Conservation (phyloP, 1,284 basidiomycete genomes). For the Fomitopsis betulina region DNA sequence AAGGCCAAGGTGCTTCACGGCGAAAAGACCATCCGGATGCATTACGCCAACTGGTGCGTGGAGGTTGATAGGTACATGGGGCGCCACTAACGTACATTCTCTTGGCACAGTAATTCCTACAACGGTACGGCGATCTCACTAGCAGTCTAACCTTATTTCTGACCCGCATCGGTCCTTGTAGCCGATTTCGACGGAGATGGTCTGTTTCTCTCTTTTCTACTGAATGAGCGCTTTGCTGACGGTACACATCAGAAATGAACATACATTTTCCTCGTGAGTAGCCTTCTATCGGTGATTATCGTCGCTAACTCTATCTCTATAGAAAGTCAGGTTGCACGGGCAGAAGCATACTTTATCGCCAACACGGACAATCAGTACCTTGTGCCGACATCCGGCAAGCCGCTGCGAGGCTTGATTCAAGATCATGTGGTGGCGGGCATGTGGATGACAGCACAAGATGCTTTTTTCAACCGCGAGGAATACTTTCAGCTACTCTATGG, state of each 20-base stretch:
- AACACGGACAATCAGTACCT: conserved; percentile 99
- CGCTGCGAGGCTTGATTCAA: conserved; percentile 96
- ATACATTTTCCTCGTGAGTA: conserved; percentile 95
- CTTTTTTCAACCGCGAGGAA: conserved; percentile 93
- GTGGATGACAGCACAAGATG: conserved; percentile 97
- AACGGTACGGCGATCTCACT: conserved; percentile 57
- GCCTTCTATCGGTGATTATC: not conserved
- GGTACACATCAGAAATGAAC: conserved; percentile 81
- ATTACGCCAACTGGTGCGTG: conserved; percentile 95
- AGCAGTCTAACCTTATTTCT: conserved; percentile 13
- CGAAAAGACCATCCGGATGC: conserved; percentile 99
- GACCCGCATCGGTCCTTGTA: conserved; percentile 23
- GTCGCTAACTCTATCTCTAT: conserved; percentile 8
- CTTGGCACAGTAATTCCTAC: conserved; percentile 81
- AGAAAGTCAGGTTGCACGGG: conserved; percentile 92
- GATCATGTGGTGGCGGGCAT: conserved; percentile 99
- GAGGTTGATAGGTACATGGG: not conserved
- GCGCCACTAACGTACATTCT: conserved; percentile 9
- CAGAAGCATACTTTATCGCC: conserved; percentile 91
- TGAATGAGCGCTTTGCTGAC: conserved; percentile 13
- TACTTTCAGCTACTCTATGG: conserved; percentile 98
- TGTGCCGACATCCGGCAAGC: conserved; percentile 97
- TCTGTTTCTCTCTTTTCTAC: conserved; percentile 29
- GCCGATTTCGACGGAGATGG: conserved; percentile 99
- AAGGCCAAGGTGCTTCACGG: conserved; percentile 89